Evolutionary conservation across 2,329 filamentous ascomycete genomes (phyloP).

Genomic region (Pseudodiploospora longispora): DNA sequence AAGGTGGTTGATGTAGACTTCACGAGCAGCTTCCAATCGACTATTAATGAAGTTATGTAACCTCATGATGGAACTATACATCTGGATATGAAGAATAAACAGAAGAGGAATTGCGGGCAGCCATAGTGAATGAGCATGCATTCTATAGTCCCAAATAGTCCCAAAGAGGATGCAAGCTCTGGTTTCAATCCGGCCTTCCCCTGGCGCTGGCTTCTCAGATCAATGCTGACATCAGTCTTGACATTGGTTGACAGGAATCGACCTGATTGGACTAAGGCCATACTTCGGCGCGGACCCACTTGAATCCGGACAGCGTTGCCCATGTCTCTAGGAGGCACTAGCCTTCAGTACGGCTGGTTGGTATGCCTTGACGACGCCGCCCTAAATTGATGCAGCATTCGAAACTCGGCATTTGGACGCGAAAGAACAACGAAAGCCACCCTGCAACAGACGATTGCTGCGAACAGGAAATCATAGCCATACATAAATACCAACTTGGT

Average conservation of each 20-base stretch:
- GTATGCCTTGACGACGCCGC: conserved; percentile 13
- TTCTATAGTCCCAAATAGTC: neutral
- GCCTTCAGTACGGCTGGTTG: conserved; percentile 7
- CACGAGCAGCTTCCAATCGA: conserved; percentile 32
- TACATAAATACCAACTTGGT: conserved; percentile 4
- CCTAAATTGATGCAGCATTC: conserved; percentile 5
- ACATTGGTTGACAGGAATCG: neutral
- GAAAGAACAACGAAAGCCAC: conserved; percentile 9
- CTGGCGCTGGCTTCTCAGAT: conserved; percentile 3
- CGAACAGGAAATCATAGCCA: conserved; percentile 10
- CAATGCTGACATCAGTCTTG: conserved; percentile 15
- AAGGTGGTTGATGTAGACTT: conserved; percentile 45
- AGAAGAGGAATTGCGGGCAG: neutral
- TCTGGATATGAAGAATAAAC: neutral
- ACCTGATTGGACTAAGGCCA: conserved; percentile 20
- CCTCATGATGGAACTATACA: conserved; percentile 2
- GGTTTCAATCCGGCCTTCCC: neutral
- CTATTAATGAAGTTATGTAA: conserved; percentile 11
- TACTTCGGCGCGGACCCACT: conserved; percentile 31
- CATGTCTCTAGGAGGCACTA: conserved; percentile 17
- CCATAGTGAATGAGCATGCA: neutral
- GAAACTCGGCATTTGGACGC: conserved; percentile 2
- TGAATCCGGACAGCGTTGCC: conserved; percentile 26
- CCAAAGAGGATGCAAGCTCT: too few relatives aligned
- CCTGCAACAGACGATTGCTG: conserved; percentile 10